Evolutionary conservation across 768 basidiomycete genomes (phyloP).

Genomic region (Termitomyces sp.): DNA sequence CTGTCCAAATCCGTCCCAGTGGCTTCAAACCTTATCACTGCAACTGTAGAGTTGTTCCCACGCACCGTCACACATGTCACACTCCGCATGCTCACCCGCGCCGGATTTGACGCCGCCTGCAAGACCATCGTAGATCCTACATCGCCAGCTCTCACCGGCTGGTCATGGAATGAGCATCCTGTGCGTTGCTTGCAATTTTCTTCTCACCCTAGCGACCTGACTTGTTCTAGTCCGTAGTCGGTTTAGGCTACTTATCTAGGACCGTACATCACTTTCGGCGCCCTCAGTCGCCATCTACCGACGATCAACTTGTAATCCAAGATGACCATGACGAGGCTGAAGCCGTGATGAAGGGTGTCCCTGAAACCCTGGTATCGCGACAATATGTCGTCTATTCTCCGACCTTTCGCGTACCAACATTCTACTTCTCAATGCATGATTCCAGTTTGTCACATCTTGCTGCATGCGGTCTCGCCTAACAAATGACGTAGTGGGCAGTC

Average conservation of each 20-base stretch:
- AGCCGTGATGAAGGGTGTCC: constrained; percentile 14
- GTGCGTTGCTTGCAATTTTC: constrained; percentile 30
- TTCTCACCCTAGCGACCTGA: constrained; percentile 2
- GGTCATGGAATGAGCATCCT: constrained; percentile 59
- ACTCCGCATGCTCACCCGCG: constrained; percentile 45
- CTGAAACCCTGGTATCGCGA: constrained; percentile 37
- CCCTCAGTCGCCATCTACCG: constrained; percentile 6
- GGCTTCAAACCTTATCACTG: constrained; percentile 61
- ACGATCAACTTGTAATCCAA: constrained; percentile 15
- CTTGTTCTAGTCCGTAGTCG: constrained; percentile 26
- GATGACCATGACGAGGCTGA: constrained; percentile 42
- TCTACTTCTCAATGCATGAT: constrained; percentile 74
- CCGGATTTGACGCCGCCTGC: constrained; percentile 57
- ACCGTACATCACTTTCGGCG: constrained; percentile 21
- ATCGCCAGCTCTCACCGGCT: constrained; percentile 27
- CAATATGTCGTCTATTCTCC: constrained; percentile 76
- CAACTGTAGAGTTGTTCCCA: constrained; percentile 45
- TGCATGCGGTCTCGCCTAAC: constrained; percentile 5
- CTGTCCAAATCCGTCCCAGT: constrained; percentile 25
- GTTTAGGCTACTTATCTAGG: constrained; percentile 45
- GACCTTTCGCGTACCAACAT: constrained; percentile 76
- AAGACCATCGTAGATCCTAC: constrained; percentile 35
- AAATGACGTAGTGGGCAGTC: constrained; percentile 51
- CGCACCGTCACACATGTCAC: constrained; percentile 31
- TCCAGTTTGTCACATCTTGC: constrained; percentile 48